Conservation (phyloP, 345 rosid species). For the Lenwebbia sp. region DNA sequence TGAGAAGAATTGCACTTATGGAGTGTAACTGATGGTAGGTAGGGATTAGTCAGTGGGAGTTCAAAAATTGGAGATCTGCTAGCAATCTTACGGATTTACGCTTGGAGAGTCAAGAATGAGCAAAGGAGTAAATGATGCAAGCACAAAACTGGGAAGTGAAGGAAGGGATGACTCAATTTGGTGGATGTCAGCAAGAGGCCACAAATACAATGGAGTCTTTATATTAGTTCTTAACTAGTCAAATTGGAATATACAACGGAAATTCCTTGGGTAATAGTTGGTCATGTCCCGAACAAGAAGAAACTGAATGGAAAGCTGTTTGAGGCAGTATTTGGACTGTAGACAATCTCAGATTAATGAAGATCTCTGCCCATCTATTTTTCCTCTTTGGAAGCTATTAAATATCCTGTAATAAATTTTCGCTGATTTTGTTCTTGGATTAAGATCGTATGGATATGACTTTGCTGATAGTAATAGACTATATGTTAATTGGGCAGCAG, state of each 20-base stretch:
- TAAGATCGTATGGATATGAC: neutral
- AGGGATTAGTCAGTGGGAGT: neutral
- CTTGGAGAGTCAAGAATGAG: neutral
- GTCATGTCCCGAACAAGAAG: neutral
- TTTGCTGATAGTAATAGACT: neutral
- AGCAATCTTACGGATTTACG: neutral
- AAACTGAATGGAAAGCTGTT: neutral
- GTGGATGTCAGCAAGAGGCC: neutral
- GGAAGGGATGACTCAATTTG: neutral
- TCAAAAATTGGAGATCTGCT: no score
- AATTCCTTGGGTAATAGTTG: neutral
- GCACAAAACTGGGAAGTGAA: neutral
- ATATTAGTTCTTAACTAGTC: neutral
- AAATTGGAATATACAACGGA: neutral
- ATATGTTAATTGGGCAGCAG: neutral
- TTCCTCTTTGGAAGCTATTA: neutral
- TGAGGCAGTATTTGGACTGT: neutral
- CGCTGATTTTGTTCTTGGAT: neutral
- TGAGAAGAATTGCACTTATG: neutral
- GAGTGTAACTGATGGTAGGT: neutral
- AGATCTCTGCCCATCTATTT: neutral
- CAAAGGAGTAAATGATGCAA: neutral
- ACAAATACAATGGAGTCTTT: neutral
- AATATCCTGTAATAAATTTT: neutral
- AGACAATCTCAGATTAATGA: neutral